Base-by-base conservation (phyloP, 1,139 yeast genomes). In the Meyerozyma guilliermondii region DNA sequence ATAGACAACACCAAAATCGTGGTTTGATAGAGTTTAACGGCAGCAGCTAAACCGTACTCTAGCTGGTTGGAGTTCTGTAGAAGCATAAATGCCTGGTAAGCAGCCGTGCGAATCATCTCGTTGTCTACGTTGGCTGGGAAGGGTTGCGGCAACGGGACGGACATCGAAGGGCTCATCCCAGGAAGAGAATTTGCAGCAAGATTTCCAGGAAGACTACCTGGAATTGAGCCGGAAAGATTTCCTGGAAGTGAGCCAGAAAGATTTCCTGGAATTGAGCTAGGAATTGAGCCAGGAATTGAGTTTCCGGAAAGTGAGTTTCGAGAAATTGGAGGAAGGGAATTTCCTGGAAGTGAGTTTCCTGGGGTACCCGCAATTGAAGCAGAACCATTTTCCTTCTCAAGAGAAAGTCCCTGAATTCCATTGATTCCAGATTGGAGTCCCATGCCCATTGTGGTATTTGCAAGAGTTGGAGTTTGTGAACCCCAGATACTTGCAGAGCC, bases 1-100 rank as follows among this genome's bases (percentile, higher is more conserved):
- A 55, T 48, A 43, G 57, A 55, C 6, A 60, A 60, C 43, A 68
- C 46, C 3, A 70, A 41, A 7, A 48, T 47, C 45, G 62, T 59
- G 10, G 71, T 62, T 49, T 66, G 72, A 51, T 56, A 71, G 36
- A 72, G 54, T 39, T 56, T 59, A 40, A 53, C 47, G 37, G 65
- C 55, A 9, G 72, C 69, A 1, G 71, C 74, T 29, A 63, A 57
- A 0, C 74, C 76, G 51, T 62, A 68, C 45, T 65, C 71, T 13
- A 68, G 56, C 48, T 66, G 72, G 46, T 65, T 62, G 4, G 65
- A 47, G 34, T 44, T 55, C 39, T 59, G 60, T 38, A 70, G 50
- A 16, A 60, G 47, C 45, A 63, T 69, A 48, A 64, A 70, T 16
- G 74, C 71, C 44, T 62, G 63, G 43, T 49, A 56, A 2, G 71